Evolutionary conservation across 805 yeast genomes (phyloP).

Genomic region (Spathaspora hagerdaliae): DNA sequence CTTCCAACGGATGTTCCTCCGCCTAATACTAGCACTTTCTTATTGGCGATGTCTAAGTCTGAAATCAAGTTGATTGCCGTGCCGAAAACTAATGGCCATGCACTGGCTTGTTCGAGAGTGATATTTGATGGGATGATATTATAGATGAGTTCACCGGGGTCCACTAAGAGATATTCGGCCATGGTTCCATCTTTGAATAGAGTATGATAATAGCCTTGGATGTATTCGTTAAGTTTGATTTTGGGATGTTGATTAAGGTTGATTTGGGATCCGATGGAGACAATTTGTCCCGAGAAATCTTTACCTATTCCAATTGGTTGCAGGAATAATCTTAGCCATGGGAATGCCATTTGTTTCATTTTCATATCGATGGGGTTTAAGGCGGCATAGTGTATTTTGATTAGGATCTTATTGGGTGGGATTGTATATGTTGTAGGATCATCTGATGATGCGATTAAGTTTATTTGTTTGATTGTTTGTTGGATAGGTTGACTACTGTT

Average conservation of each 20-base stretch:
- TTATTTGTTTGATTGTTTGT: constrained; percentile 6
- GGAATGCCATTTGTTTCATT: constrained; percentile 13
- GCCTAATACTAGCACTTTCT: constrained; percentile 62
- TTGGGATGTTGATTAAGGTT: constrained; percentile 1
- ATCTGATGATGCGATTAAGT: constrained; percentile 7
- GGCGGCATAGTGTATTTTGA: constrained; percentile 28
- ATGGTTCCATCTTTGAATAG: constrained; percentile 35
- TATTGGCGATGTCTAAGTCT: constrained; percentile 31
- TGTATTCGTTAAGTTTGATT: constrained; percentile 11
- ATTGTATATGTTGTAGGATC: constrained; percentile 12
- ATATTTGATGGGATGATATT: constrained; percentile 42
- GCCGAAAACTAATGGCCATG: constrained; percentile 59
- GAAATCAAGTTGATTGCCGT: constrained; percentile 51
- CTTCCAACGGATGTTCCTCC: constrained; percentile 71
- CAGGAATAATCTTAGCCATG: neutral
- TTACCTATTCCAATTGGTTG: constrained; percentile 19
- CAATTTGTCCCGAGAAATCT: constrained; percentile 32
- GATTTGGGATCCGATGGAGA: constrained; percentile 24
- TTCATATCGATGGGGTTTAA: constrained; percentile 32
- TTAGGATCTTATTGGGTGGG: constrained; percentile 16
- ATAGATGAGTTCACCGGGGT: constrained; percentile 18
- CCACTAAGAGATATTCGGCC: constrained; percentile 43
- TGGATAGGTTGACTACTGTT: constrained; percentile 11
- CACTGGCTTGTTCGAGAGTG: constrained; percentile 54
- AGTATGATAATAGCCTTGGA: constrained; percentile 21